A percentile compares a stretch with the other conserved stretches of the same genome.
Conservation (phyloP, 2,329 filamentous ascomycete species). For the Fusarium sp. region DNA sequence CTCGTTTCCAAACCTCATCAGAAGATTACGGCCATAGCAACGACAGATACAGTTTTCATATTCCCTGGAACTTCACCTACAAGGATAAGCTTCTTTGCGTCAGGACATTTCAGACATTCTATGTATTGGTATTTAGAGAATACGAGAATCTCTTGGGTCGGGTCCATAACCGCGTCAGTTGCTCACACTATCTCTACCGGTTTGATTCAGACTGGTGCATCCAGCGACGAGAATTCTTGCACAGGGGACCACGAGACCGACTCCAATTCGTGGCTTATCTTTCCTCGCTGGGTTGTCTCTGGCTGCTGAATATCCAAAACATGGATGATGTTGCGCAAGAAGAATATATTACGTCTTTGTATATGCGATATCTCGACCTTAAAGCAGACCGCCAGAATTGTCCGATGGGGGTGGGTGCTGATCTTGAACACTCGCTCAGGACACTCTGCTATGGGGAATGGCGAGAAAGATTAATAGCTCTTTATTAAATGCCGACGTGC, state of each 20-base stretch:
- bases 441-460: background rate
- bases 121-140: background rate
- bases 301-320: background rate
- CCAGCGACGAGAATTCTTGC: background rate
- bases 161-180: accelerated
- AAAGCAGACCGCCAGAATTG: background rate
- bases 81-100: background rate
- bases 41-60: background rate
- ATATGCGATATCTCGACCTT: background rate
- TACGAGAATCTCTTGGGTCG: background rate
- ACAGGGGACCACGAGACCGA: background rate
- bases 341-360: background rate
- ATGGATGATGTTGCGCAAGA: background rate
- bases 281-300: background rate
- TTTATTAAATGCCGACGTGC: accelerated
- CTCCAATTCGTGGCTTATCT: background rate
- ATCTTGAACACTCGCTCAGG: background rate
- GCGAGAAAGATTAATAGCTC: background rate
- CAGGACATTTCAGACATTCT: background rate
- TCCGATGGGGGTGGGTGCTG: background rate
- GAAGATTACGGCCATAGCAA: background rate
- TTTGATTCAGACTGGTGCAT: background rate
- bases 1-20: background rate
- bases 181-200: too few species aligned
- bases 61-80: background rate